These are phyloP conservation scores for Phytophthora ohioensis DNA, from an alignment of 352 stramenopile genomes.

Conservation along the genomic window DNA sequence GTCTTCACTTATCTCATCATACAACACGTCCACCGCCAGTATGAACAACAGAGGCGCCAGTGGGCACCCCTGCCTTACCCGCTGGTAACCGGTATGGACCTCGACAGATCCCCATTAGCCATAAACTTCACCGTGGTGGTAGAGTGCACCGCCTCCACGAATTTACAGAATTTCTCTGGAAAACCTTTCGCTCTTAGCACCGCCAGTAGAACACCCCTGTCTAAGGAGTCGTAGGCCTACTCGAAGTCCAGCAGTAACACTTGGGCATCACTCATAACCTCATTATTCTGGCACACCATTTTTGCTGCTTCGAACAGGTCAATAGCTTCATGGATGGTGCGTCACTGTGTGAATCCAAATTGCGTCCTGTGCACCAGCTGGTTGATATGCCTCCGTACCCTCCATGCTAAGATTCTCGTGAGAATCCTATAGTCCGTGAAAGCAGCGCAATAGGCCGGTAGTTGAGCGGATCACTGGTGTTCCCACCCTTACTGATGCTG, in stretches of 20 bases:
- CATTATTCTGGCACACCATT: neutral
- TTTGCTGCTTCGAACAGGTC: neutral
- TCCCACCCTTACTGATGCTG: slow-evolving; percentile 1
- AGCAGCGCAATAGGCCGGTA: slow-evolving; percentile 10
- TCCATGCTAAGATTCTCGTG: neutral
- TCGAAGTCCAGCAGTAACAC: slow-evolving; percentile 14
- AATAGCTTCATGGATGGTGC: slow-evolving; percentile 4
- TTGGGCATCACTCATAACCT: neutral
- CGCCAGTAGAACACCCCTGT: neutral
- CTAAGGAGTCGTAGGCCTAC: slow-evolving; percentile 23
- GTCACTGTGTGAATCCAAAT: slow-evolving; percentile 2
- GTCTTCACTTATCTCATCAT: neutral
- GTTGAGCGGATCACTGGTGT: slow-evolving; percentile 2
- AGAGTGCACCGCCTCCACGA: neutral
- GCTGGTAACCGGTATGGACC: neutral
- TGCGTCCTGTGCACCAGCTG: neutral
- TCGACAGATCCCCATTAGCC: neutral
- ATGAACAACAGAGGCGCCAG: slow-evolving; percentile 10
- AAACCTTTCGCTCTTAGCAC: slow-evolving; percentile 13
- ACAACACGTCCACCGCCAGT: neutral
- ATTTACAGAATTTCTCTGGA: neutral
- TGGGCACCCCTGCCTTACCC: slow-evolving; percentile 16
- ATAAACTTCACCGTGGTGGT: slow-evolving; percentile 1
- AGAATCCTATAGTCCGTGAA: slow-evolving; percentile 23
- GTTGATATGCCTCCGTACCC: neutral